A percentile compares a stretch with the other conserved stretches of the same genome.
phyloP scores from a whole-genome alignment of 371 early-diverging fungal species.

The Syncephalastrum racemosum region DNA sequence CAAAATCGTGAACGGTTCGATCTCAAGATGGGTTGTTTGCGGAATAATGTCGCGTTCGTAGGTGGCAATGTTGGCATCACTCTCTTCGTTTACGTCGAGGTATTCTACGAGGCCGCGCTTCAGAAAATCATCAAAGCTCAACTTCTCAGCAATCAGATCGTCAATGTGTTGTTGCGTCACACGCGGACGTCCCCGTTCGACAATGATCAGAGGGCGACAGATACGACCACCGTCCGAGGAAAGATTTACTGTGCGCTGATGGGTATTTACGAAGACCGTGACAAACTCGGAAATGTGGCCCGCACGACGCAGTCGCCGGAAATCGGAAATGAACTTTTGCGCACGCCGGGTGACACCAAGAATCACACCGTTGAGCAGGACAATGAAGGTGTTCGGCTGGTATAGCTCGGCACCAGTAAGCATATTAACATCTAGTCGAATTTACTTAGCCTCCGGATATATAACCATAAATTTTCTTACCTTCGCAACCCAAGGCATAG shows the following conservation, averaged over 20 bases:
- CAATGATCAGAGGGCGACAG: slow-evolving; percentile 97
- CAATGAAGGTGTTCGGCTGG: slow-evolving; percentile 70
- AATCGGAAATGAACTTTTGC: slow-evolving; percentile 75
- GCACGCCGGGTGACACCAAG: slow-evolving; percentile 86
- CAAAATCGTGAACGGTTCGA: slow-evolving; percentile 96
- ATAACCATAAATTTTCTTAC: slow-evolving; percentile 14
- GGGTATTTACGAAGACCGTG: slow-evolving; percentile 87
- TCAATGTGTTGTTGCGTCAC: slow-evolving; percentile 77
- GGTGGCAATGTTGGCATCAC: slow-evolving; percentile 94
- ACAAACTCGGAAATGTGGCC: slow-evolving; percentile 92
- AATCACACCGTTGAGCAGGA: slow-evolving; percentile 92
- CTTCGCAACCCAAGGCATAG: slow-evolving; percentile 84
- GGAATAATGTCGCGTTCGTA: slow-evolving; percentile 81
- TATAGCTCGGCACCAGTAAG: slow-evolving; percentile 86
- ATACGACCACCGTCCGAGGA: slow-evolving; percentile 99
- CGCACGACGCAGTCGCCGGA: slow-evolving; percentile 86
- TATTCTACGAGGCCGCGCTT: slow-evolving; percentile 96
- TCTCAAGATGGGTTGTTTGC: slow-evolving; percentile 97
- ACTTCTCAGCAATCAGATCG: slow-evolving; percentile 60
- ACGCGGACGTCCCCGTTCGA: slow-evolving; percentile 78
- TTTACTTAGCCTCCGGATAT: neutral
- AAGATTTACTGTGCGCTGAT: slow-evolving; percentile 88
- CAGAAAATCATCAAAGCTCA: slow-evolving; percentile 91
- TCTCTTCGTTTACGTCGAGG: slow-evolving; percentile 99
- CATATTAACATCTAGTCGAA: slow-evolving; percentile 70